These are phyloP conservation scores for Sphaerulina vaccinii DNA, from an alignment of 2,329 filamentous ascomycete genomes.

Conservation along the genomic window DNA sequence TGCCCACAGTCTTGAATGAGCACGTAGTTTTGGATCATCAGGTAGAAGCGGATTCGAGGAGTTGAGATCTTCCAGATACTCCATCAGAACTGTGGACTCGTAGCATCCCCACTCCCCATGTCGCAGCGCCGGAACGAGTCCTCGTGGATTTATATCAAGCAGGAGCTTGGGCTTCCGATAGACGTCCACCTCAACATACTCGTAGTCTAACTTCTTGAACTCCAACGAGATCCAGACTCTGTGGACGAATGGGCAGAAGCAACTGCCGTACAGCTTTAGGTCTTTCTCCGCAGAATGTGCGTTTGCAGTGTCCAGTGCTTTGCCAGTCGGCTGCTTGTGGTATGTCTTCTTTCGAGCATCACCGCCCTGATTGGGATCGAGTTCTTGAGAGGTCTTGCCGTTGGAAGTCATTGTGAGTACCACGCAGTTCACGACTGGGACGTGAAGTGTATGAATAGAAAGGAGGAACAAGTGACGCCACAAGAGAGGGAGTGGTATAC, in stretches of 20 bases:
- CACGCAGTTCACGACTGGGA: no score
- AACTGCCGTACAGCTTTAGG: conserved; percentile 73
- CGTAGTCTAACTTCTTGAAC: conserved; percentile 72
- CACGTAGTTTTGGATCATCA: conserved; percentile 63
- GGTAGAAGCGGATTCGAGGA: conserved; percentile 63
- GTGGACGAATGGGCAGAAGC: conserved; percentile 78
- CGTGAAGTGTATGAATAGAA: no score
- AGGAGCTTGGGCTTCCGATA: conserved; percentile 70
- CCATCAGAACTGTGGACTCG: conserved; percentile 77
- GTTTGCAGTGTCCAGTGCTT: conserved; percentile 66
- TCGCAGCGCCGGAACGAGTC: conserved; percentile 71
- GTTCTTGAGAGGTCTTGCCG: conserved; percentile 22
- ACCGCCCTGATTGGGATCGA: conserved; percentile 48
- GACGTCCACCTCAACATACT: conserved; percentile 83
- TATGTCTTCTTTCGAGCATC: conserved; percentile 62
- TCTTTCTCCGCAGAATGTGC: conserved; percentile 68
- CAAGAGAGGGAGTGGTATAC: no score
- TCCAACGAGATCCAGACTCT: conserved; percentile 88
- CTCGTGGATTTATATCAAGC: conserved; percentile 72
- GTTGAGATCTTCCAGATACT: conserved; percentile 80
- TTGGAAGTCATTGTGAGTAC: no score
- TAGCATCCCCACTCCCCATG: conserved; percentile 80
- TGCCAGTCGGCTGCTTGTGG: conserved; percentile 69
- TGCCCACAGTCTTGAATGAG: conserved; percentile 75
- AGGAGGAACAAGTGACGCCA: no score